Base-by-base conservation (phyloP, 495 filamentous ascomycete species). In the Penicillium cosmopolitanum region DNA sequence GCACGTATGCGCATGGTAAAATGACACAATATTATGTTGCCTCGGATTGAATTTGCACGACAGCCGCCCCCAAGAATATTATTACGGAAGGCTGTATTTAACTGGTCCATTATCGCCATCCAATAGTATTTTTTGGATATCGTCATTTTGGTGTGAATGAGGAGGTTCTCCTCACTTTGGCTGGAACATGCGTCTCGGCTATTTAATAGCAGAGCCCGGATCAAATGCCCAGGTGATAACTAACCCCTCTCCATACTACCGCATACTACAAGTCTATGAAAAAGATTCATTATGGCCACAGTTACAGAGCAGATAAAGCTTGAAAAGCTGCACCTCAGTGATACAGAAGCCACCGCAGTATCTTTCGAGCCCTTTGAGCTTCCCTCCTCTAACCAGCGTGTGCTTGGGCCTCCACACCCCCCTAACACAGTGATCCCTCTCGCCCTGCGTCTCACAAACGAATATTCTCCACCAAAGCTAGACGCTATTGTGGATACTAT, bases 281-380 rank as follows among this genome's bases (percentile, higher is more conserved):
- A 44, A 33, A 48, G 31, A 13, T 23, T 11, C n/a, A 51, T 10
- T 19, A 66, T 67, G 66, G 51, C 56, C 9, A 47, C 56, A 7
- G 21, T 40, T 16, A 58, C 48, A 12, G 58, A 57, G 40, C 10
- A 52, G 16, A 18, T 61, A 6, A 35, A 43, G 19, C 12, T 58
- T 12, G 47, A 43, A 28, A 38, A 48, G 19, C 53, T 58, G 16
- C 53, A 34, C n/a, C 11, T 64, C 23, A 12, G 33, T 9, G 44
- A 50, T 31, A n/a, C 50, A 21, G 43, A 38, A 31, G 43, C 48
- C 34, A 35, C 40, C 2, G 31, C 40, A 13, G 42, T 68, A n/a
- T 59, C 56, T 6, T 70, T 75, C 57, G 80, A 62, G 89, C 89
- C 63, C 88, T 97, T 81, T 86, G 91, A 60, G 82, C 82, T 48